These are phyloP conservation scores for Pseudogymnoascus pannorum DNA, from an alignment of 2,329 filamentous ascomycete genomes.

Conservation along the genomic window DNA sequence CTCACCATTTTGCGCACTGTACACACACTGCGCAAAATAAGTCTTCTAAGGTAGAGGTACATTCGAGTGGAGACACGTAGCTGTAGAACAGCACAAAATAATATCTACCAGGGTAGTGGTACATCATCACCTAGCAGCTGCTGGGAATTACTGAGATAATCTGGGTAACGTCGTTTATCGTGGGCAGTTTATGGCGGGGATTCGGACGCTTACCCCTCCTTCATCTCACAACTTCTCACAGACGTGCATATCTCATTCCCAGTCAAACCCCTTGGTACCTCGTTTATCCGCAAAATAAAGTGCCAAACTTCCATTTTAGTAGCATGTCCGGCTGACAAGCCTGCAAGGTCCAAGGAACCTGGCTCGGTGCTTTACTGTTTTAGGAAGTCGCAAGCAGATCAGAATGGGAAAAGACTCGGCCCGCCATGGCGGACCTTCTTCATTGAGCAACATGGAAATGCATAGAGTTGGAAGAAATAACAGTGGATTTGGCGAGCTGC, in stretches of 20 bases:
- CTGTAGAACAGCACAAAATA: not conserved
- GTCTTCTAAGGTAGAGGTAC: not conserved
- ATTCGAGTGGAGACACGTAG: not conserved
- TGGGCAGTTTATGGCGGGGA: not conserved
- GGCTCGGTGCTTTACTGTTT: not conserved
- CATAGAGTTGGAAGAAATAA: not conserved
- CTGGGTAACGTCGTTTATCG: not conserved
- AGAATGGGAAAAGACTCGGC: not conserved
- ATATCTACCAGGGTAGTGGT: not conserved
- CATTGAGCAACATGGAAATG: not conserved
- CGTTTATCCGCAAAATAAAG: not conserved
- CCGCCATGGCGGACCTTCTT: not conserved
- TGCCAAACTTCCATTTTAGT: not conserved
- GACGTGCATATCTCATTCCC: slow-evolving; percentile 1
- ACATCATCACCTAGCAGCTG: not conserved
- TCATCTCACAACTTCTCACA: not conserved
- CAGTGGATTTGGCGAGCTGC: not conserved
- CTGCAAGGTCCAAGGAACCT: not conserved
- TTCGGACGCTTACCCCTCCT: not conserved
- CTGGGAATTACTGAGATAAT: not conserved
- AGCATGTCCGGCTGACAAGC: not conserved
- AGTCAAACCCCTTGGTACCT: not conserved
- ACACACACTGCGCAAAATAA: not conserved
- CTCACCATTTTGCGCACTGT: not conserved
- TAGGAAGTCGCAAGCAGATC: not conserved